phyloP scores from a whole-genome alignment of 352 stramenopile genomes.

The Globisporangium emineosum region DNA sequence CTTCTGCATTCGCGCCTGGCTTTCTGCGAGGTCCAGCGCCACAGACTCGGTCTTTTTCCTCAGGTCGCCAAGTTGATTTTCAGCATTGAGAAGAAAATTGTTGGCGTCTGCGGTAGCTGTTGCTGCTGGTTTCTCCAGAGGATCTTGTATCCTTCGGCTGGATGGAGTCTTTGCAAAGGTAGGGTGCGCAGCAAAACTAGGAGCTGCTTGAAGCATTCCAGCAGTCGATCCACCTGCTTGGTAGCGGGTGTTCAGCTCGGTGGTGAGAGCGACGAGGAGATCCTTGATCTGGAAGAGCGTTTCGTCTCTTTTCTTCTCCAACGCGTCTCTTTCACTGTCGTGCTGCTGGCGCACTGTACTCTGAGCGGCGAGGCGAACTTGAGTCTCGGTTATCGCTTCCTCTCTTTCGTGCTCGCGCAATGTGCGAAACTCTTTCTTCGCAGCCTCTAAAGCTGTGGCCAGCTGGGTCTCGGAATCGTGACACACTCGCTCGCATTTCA shows the following conservation, averaged over 20 bases:
- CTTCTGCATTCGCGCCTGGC: conserved; percentile 25
- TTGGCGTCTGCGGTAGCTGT: not conserved
- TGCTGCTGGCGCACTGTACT: not conserved
- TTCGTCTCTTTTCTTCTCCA: conserved; percentile 28
- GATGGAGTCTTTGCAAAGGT: not conserved
- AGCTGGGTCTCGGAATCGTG: conserved; percentile 20
- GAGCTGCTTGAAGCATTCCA: not conserved
- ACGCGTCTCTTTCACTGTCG: not conserved
- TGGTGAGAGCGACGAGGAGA: conserved; percentile 34
- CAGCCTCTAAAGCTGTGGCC: conserved; percentile 11
- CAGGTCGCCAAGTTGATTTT: conserved; percentile 3
- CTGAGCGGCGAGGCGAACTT: not conserved
- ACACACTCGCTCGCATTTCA: conserved; percentile 23
- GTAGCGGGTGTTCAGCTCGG: conserved; percentile 19
- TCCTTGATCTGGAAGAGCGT: conserved; percentile 64
- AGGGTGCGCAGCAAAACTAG: not conserved
- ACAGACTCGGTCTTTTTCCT: conserved; percentile 8
- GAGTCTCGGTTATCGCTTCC: not conserved
- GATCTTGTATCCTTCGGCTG: not conserved
- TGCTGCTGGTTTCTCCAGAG: not conserved
- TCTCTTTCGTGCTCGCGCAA: conserved; percentile 1
- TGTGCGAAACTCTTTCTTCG: conserved; percentile 24
- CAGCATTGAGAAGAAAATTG: not conserved
- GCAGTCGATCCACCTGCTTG: not conserved
- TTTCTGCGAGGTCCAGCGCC: conserved; percentile 13